Evolutionary conservation across 1,284 basidiomycete genomes (phyloP), one percentile per base, ranked within the genome.

Genomic region (Sanguinoderma infundibulare): DNA sequence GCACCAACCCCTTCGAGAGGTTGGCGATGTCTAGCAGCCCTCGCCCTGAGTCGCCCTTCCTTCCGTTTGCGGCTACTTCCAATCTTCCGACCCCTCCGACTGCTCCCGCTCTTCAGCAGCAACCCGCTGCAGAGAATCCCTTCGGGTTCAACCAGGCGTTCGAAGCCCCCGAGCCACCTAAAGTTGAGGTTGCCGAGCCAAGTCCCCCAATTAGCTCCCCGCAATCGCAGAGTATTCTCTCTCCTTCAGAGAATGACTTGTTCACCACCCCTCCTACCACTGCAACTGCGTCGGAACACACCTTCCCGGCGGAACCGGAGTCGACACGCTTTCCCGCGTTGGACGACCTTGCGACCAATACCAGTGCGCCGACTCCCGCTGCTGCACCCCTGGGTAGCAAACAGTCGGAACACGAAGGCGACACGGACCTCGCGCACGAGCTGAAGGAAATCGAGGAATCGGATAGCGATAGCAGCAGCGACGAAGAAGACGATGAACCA

Each of bases 1-100:
- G 93, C 69, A 97, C 90, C 70, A 99, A 99, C 74, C 97, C 97
- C 0, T 99, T 99, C 72, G 96, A 96, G 66, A 81, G 92, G 42
- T 77, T 96, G 52, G 79, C 80, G 1, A 79, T 80, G 74, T 73
- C 79, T 51, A 75, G 80, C 30, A 81, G 79, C 10, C 80, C 79
- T 46, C 82, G 83, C 44, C 80, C 87, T 2, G 80, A 84, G 65
- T 89, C 85, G 1, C 80, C 83, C 1, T 89, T 88, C 72, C 72
- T 81, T 57, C 77, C 85, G 3, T 82, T 87, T 66, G 73, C 79
- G 34, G 76, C 79, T 55, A 66, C 78, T n/a, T 70, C 69, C 5
- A 64, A 59, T 12, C 70, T 70, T 40, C 70, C 69, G 60, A 74
- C 69, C 24, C 72, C 75, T 10, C 68, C 74, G 14, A 65, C 67